These are phyloP conservation scores for Periconia sp. DNA, from an alignment of 2,329 filamentous ascomycete species.

Conservation along the genomic window DNA sequence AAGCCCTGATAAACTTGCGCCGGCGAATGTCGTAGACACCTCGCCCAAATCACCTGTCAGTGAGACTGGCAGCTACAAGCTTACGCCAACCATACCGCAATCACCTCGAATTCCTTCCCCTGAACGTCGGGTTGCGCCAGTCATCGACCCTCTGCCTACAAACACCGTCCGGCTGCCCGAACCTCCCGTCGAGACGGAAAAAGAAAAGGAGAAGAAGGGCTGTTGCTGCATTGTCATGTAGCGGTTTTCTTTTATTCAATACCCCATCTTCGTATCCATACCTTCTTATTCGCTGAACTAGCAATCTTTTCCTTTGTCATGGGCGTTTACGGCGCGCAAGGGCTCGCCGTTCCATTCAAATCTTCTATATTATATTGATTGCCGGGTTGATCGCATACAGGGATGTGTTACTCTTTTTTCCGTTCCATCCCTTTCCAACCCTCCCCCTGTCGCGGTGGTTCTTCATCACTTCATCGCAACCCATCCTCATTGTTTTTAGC, in stretches of 20 bases:
- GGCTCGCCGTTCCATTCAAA: conserved; percentile 13
- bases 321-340: conserved; percentile 23
- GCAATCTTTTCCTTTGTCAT: conserved; percentile 26
- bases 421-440: conserved; percentile 15
- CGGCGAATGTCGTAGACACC: conserved; percentile 25
- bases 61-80: conserved; percentile 51
- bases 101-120: conserved; percentile 32
- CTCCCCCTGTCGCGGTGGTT: background rate
- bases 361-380: conserved; percentile 4
- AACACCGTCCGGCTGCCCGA: conserved; percentile 56
- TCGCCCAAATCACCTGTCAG: conserved; percentile 30
- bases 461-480: background rate
- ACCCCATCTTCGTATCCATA: conserved; percentile 24
- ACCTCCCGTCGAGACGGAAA: conserved; percentile 57
- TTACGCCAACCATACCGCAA: conserved; percentile 49
- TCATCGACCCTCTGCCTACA: conserved; percentile 4
- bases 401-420: conserved; percentile 23
- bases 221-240: conserved; percentile 78
- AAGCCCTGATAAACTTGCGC: conserved; percentile 30
- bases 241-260: conserved; percentile 26
- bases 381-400: conserved; percentile 37
- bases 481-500: background rate
- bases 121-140: conserved; percentile 15
- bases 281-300: conserved; percentile 9
- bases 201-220: conserved; percentile 64